These are phyloP conservation scores for Entamoeba moshkovskii DNA, from an alignment of 208 protist species.

Conservation along the genomic window DNA sequence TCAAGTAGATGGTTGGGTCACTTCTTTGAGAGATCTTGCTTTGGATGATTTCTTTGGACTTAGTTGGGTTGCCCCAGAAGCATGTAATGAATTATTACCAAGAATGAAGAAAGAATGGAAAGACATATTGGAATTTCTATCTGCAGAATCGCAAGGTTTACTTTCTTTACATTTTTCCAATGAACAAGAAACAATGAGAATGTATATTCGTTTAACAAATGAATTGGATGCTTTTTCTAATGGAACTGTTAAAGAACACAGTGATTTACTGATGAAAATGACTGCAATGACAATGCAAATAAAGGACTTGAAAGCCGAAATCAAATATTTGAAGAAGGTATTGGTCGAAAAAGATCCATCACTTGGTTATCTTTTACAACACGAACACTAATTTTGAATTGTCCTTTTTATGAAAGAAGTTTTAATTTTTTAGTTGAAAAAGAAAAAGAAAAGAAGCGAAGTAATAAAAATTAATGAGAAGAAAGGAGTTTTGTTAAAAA, in stretches of 20 bases:
- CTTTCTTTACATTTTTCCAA: neutral
- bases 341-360: neutral
- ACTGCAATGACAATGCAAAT: neutral
- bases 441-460: too few relatives aligned
- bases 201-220: neutral
- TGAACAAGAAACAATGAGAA: neutral
- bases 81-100: neutral
- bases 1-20: neutral
- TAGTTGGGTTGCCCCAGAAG: neutral
- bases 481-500: too few relatives aligned
- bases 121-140: neutral
- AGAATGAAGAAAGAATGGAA: neutral
- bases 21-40: neutral
- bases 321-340: neutral
- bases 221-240: neutral
- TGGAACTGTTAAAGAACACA: neutral
- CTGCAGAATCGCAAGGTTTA: neutral
- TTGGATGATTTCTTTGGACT: neutral
- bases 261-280: neutral
- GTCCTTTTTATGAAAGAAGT: neutral
- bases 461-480: too few relatives aligned
- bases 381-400: neutral
- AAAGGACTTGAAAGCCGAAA: neutral
- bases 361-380: neutral
- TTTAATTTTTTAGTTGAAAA: too few relatives aligned